Conservation (phyloP, 805 yeast species). For the Sugiyamaella americana region DNA sequence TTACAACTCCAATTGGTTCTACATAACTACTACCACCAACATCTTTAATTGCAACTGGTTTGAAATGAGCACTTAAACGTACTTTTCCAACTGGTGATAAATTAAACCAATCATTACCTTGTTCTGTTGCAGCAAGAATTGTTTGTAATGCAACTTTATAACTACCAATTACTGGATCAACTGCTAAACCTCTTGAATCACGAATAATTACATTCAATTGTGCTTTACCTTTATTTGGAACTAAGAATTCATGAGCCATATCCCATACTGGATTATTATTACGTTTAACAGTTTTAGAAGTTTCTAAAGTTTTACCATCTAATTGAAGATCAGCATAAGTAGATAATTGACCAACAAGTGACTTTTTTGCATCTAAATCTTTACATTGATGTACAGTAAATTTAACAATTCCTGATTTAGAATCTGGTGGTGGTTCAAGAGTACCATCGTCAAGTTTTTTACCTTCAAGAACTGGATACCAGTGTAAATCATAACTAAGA, state of each 20-base stretch:
- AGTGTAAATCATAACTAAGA: slow-evolving; percentile 61
- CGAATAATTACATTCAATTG: slow-evolving; percentile 61
- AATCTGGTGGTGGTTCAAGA: slow-evolving; percentile 77
- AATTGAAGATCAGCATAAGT: slow-evolving; percentile 67
- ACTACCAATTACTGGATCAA: slow-evolving; percentile 55
- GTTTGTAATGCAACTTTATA: slow-evolving; percentile 49
- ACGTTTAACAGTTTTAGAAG: slow-evolving; percentile 54
- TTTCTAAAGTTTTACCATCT: slow-evolving; percentile 52
- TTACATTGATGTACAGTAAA: slow-evolving; percentile 62
- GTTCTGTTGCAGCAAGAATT: slow-evolving; percentile 69
- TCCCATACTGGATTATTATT: slow-evolving; percentile 65
- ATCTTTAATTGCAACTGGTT: slow-evolving; percentile 68
- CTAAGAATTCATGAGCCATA: slow-evolving; percentile 56
- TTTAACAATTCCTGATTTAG: slow-evolving; percentile 86
- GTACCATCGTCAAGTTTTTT: slow-evolving; percentile 67
- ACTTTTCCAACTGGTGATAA: slow-evolving; percentile 64
- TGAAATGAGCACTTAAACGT: slow-evolving; percentile 69
- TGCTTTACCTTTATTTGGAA: slow-evolving; percentile 65
- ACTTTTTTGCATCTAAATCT: slow-evolving; percentile 37
- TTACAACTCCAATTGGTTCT: slow-evolving; percentile 90
- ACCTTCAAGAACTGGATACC: slow-evolving; percentile 62
- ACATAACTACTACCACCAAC: slow-evolving; percentile 76
- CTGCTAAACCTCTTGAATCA: slow-evolving; percentile 50
- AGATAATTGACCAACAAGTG: slow-evolving; percentile 46
- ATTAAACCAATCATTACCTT: slow-evolving; percentile 73